Conservation (phyloP, 1,284 basidiomycete species). For the Heterobasidion parviporum region DNA sequence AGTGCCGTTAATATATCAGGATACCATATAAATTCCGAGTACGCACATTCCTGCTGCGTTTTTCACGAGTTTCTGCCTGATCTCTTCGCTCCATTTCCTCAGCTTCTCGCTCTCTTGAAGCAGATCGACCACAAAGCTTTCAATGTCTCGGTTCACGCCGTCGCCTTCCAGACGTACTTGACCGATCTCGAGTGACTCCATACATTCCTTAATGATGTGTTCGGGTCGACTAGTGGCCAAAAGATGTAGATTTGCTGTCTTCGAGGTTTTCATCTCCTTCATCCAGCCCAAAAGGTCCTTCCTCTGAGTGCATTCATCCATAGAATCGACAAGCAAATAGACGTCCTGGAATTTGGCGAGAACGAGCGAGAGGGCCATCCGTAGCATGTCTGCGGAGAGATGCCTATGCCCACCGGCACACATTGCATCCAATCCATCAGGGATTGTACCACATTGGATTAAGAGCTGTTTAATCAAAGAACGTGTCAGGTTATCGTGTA, state of each 20-base stretch:
- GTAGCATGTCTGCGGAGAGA: not conserved
- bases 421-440: not conserved
- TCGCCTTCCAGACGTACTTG: not conserved
- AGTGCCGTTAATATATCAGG: too few species aligned
- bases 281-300: not conserved
- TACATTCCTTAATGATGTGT: not conserved
- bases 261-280: not conserved
- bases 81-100: too few species aligned
- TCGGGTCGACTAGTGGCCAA: not conserved
- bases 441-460: not conserved
- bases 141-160: not conserved
- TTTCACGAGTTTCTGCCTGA: too few species aligned
- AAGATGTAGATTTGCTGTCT: not conserved
- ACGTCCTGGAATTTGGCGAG: not conserved
- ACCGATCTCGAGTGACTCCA: not conserved
- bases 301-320: not conserved
- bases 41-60: too few species aligned
- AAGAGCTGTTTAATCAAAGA: not conserved
- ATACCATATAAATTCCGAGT: too few species aligned
- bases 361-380: not conserved
- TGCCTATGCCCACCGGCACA: not conserved
- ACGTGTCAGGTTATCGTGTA: not conserved
- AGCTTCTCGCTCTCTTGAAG: too few species aligned
- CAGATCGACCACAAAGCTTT: not conserved
- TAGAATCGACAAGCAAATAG: not conserved